Conservation (phyloP, 176 grass and related monocot species). For the Cenchrus fungigraminus region DNA sequence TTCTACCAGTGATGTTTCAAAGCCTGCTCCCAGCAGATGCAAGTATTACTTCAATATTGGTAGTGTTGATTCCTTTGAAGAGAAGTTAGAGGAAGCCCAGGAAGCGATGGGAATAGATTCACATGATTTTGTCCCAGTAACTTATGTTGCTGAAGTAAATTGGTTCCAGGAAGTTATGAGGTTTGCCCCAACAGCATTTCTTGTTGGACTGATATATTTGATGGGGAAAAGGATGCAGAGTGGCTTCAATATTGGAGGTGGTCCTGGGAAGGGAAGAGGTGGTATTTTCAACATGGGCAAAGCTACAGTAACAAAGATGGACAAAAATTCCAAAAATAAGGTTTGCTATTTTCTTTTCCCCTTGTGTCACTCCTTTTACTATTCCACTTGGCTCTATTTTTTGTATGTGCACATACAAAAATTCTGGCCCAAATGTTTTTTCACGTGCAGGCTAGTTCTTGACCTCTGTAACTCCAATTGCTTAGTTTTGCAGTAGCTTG, state of each 20-base stretch:
- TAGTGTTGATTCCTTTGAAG: slow-evolving; percentile 96
- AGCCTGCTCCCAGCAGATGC: slow-evolving; percentile 63
- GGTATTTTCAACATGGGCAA: slow-evolving; percentile 99
- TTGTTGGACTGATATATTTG: slow-evolving; percentile 86
- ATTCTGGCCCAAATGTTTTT: neutral
- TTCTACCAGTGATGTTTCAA: slow-evolving; percentile 54
- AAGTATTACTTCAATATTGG: slow-evolving; percentile 99
- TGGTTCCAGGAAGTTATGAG: slow-evolving; percentile 88
- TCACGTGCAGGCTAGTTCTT: neutral
- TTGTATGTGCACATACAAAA: neutral
- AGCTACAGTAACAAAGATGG: slow-evolving; percentile 87
- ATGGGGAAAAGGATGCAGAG: slow-evolving; percentile 93
- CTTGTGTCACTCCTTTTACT: neutral
- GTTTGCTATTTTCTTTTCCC: slow-evolving; percentile 35
- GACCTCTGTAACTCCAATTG: neutral
- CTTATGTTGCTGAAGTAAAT: slow-evolving; percentile 88
- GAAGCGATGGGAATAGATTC: slow-evolving; percentile 81
- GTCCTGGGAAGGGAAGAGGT: slow-evolving; percentile 70
- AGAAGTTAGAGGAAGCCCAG: slow-evolving; percentile 97
- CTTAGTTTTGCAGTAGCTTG: neutral
- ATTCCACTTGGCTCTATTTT: slow-evolving; percentile 4
- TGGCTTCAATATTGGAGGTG: slow-evolving; percentile 92
- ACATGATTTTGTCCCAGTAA: slow-evolving; percentile 91
- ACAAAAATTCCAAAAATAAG: slow-evolving; percentile 99
- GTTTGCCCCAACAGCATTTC: slow-evolving; percentile 80